Evolutionary conservation across 2,329 filamentous ascomycete genomes (phyloP), one percentile per base, ranked within the genome.

Genomic region (Simplicillium aogashimaense): DNA sequence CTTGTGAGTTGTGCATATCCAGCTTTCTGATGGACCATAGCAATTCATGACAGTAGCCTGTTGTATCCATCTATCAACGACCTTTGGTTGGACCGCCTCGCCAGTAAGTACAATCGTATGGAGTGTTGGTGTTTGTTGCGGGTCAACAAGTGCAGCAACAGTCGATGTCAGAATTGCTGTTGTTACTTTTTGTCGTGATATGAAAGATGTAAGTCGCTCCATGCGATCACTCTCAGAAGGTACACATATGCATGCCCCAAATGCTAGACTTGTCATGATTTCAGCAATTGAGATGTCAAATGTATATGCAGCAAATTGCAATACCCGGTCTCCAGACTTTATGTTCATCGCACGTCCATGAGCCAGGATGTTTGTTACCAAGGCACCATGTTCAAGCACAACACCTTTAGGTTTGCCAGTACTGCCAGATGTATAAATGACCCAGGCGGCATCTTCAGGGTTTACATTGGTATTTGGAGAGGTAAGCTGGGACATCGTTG

Each of bases 291-390:
- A 13, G 13, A 32, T 15, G 11, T 32, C 30, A 15, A 52, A 53
- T 4, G 45, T 41, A 35, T 47, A 53, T n/a, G 50, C 47, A 7
- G 50, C 46, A 36, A 52, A 53, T n/a, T 32, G 47, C 17, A 47
- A 48, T 4, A 51, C 44, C 7, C 51, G 41, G 20, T 25, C 20
- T 25, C 9, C 20, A 10, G 48, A 40, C n/a, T 40, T 37, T 9
- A 16, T 20, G 6, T 20, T 41, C 36, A 50, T 49, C 9, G 20
- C 20, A 25, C 20, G 20, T 6, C 20, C 20, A 25, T 25, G 20
- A 5, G 20, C 20, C 20, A 25, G 9, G 5, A 25, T 25, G 9
- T 25, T 25, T 25, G 20, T 47, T 20, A 38, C 40, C 15, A 47
- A 44, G 28, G 45, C 36, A 3, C 39, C 13, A 15, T 50, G 51